Conservation (phyloP, 2,329 filamentous ascomycete species). For the Calonectria pseudoreteaudii region DNA sequence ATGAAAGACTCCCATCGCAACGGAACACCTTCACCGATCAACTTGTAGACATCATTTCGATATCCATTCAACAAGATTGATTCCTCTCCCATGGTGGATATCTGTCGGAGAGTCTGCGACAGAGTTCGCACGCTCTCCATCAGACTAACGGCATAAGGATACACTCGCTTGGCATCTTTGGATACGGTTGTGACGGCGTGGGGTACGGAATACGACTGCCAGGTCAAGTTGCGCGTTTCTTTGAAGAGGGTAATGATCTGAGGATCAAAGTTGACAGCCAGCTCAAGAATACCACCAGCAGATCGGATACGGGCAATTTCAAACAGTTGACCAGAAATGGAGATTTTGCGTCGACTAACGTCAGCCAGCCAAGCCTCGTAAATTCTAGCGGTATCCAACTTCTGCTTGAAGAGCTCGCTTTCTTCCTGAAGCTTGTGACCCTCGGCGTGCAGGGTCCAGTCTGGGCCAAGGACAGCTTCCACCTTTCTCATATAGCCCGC, state of each 20-base stretch:
- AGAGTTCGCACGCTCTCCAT: slow-evolving; percentile 99
- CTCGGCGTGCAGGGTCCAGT: slow-evolving; percentile 94
- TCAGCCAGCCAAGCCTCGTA: slow-evolving; percentile 97
- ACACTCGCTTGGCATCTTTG: slow-evolving; percentile 98
- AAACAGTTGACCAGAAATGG: slow-evolving; percentile 92
- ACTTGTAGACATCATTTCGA: slow-evolving; percentile 86
- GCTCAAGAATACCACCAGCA: slow-evolving; percentile 88
- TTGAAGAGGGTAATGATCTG: slow-evolving; percentile 99
- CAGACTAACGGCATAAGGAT: slow-evolving; percentile 95
- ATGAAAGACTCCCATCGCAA: slow-evolving; percentile 98
- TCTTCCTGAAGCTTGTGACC: slow-evolving; percentile 94
- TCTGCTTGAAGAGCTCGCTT: slow-evolving; percentile 93
- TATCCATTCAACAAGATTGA: slow-evolving; percentile 90
- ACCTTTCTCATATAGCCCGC: slow-evolving; percentile 99
- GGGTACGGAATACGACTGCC: slow-evolving; percentile 94
- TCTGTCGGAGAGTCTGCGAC: slow-evolving; percentile 86
- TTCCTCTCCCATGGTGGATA: slow-evolving; percentile 87
- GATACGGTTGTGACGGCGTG: slow-evolving; percentile 95
- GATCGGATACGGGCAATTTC: slow-evolving; percentile 88
- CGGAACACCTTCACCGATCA: slow-evolving; percentile 88
- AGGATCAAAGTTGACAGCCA: slow-evolving; percentile 95
- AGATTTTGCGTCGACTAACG: slow-evolving; percentile 87
- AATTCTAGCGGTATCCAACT: slow-evolving; percentile 92
- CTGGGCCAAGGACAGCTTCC: slow-evolving; percentile 94
- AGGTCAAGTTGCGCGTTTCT: slow-evolving; percentile 94